Conservation (phyloP, 352 stramenopile genomes). For the Globisporangium sylvaticum region DNA sequence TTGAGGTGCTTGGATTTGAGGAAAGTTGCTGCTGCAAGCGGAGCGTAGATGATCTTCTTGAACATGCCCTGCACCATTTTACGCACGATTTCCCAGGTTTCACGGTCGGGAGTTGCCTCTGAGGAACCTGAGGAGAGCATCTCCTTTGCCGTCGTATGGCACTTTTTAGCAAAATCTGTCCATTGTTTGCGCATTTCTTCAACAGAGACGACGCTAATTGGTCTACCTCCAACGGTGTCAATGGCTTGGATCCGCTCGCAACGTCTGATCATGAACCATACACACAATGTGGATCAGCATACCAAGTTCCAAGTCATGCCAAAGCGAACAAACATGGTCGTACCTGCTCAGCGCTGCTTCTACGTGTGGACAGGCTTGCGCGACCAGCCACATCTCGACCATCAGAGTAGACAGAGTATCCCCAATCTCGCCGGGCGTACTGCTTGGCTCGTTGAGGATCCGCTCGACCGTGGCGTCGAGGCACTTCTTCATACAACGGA, state of each 20-base stretch:
- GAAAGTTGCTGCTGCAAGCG: neutral
- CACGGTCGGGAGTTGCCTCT: neutral
- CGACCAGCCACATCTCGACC: neutral
- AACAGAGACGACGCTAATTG: neutral
- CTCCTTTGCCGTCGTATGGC: neutral
- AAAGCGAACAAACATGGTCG: neutral
- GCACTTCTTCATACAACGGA: neutral
- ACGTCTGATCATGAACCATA: no score
- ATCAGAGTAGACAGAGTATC: neutral
- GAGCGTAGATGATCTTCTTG: neutral
- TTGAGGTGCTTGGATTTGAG: slow-evolving; percentile 2
- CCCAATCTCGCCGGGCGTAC: neutral
- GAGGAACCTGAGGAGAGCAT: neutral
- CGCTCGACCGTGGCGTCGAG: neutral
- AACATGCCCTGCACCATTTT: neutral
- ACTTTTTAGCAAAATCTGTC: neutral
- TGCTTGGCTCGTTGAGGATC: neutral
- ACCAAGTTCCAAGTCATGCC: neutral
- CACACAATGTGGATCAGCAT: neutral
- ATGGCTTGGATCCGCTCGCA: neutral
- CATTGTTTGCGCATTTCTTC: neutral
- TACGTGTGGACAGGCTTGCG: neutral
- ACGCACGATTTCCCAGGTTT: neutral
- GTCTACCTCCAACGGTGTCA: neutral
- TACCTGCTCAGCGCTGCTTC: neutral